Evolutionary conservation across 192 early-diverging fungal genomes (phyloP), one percentile per base, ranked within the genome.

Genomic region (Coemansia sp.): DNA sequence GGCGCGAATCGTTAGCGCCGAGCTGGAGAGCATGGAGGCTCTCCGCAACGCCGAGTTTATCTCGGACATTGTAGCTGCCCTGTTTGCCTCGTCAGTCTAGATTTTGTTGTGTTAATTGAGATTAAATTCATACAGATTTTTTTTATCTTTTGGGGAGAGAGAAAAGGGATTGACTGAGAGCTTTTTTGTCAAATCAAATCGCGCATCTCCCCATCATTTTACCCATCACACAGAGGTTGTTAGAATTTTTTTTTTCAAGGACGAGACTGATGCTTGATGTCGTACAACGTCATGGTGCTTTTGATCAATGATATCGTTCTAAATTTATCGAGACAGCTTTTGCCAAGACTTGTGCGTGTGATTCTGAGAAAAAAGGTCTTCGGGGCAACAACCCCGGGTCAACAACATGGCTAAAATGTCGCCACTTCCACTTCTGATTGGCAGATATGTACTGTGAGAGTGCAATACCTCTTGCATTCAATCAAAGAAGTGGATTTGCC

Each of bases 31-130:
- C 62, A 71, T 68, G 7, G 74, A 62, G 27, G 68, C 49, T 3
- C 60, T 81, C 66, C 70, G 71, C 57, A 76, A 63, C 1, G 74
- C 67, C 38, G 79, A 76, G 58, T 81, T 81, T 36, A 72, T 75
- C 15, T 76, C 79, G 1, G 74, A 68, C 20, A 81, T 81, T 27
- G 70, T 81, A 0, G 50, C 68, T 47, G 79, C 74, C n/a, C 40
- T 81, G 67, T 60, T 31, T 16, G 24, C 20, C 20, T 3, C 49
- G 3, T 22, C 49, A 8, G n/a, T 7, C 49, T 50, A 50, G 49
- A 20, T 22, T 7, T 20, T 16, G 3, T 3, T 3, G 5, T 8
- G 46, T 20, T 49, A 7, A 49, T 5, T 2, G 46, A 2, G 46
- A 49, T 49, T 20, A 49, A 49, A 20, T n/a, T 49, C 7, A 20